Evolutionary conservation across 139 green algal genomes (phyloP), one percentile per base, ranked within the genome.

Genomic region (Chlorella sp.): DNA sequence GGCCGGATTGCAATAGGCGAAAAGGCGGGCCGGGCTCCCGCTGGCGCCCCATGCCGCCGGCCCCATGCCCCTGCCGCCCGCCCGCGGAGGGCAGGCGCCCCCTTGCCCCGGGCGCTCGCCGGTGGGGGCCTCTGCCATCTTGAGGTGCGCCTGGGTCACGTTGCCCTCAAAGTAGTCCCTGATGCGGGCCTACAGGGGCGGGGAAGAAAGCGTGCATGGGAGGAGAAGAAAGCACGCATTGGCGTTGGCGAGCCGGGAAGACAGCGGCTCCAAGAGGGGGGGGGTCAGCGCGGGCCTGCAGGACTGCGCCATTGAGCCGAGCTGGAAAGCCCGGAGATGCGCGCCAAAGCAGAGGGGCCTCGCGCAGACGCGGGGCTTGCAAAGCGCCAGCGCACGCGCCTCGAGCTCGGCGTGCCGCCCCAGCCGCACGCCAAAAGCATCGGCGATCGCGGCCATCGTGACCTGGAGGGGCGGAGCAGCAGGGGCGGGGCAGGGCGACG

Each of bases 101-200:
- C 36, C 43, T 48, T 36, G 36, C 65, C 15, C 42, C 9, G 48
- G 61, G 41, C 53, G 63, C 27, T 38, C 50, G 50, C 69, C 59
- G 73, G 69, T 73, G 31, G 90, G 91, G 11, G 78, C 79, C 31
- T 96, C 83, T n/a, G 92, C 89, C 92, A 97, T 94, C 75, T 97
- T 97, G n/a, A 97, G 82, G 79, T 97, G 92, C 3, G 87, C 82
- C 15, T 80, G 29, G 1, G 88, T 97, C 21, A 91, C 71, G 50
- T 88, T 33, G 5, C 78, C 63, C 4, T 88, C 91, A 86, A 96
- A 97, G 55, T 90, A 89, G 4, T 0, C 40, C 5, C 82, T 25
- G 59, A 97, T 74, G 4, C 86, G 77, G 14, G 79, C 21, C 75
- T 94, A 88, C 36, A 96, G 51, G 21, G 74, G 79, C 7, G 86